Base-by-base conservation (phyloP, 495 filamentous ascomycete genomes). In the Chaetomidium leptoderma region DNA sequence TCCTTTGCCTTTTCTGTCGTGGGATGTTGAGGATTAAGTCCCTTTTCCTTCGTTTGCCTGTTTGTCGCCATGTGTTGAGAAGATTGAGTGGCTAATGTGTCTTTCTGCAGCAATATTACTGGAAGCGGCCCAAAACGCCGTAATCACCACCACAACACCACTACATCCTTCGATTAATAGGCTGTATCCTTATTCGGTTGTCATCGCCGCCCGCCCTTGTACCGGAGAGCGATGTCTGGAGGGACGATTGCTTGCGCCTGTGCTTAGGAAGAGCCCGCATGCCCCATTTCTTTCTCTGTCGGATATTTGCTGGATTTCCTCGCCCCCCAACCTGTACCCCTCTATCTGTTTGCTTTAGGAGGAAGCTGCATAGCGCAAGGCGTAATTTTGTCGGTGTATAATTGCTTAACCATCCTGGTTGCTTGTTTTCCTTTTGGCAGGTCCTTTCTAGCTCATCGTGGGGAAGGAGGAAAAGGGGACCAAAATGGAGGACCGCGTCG, bases 91-190 rank as follows among this genome's bases (percentile, higher is more conserved):
- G 46, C 57, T 65, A 62, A 66, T 47, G 32, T 56, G 49, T 62
- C 8, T 37, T 2, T 55, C 51, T 57, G 65, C 53, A 95, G 90
- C 90, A 93, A 95, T 93, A 95, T 71, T 95, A 86, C 75, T 95
- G 90, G 90, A 89, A 88, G 67, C 86, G 88, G 65, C 90, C 90
- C 5, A 69, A 70, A 52, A 82, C 79, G 11, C 78, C 79, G 19
- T 83, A 58, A 76, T 48, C 40, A n/a, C 6, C 42, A 40, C 19
- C 51, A n/a, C 17, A n/a, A n/a, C n/a, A n/a, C n/a, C n/a, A n/a
- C 16, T 16, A 10, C 23, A n/a, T 3, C 21, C 40, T 29, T 42
- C 14, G 30, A 0, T 35, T n/a, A 13, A 19, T 27, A 5, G 9
- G 27, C 23, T 48, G 48, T 47, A 59, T 47, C 52, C 37, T 27